phyloP scores from a whole-genome alignment of 2,329 filamentous ascomycete genomes.

The Calonectria multiphialidica region DNA sequence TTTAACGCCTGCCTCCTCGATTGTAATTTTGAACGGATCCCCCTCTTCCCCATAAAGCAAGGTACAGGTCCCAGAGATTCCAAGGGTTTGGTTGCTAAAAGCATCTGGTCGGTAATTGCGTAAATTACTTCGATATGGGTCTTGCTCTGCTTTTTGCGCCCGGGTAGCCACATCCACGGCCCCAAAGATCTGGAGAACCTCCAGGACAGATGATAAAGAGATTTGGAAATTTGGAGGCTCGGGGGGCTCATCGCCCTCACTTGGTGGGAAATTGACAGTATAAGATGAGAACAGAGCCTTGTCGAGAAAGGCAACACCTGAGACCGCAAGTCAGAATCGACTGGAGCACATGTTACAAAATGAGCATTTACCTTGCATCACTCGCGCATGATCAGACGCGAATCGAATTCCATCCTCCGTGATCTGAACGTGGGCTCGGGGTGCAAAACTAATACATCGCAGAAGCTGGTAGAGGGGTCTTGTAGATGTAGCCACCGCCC shows the following conservation, averaged over 20 bases:
- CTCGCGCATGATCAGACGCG: conserved; percentile 86
- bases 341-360: background rate
- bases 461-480: conserved; percentile 77
- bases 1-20: conserved; percentile 87
- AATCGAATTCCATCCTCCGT: conserved; percentile 89
- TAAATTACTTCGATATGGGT: conserved; percentile 71
- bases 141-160: conserved; percentile 68
- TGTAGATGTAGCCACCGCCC: conserved; percentile 82
- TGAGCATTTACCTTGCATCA: conserved; percentile 81
- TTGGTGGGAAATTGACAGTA: conserved; percentile 67
- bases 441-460: conserved; percentile 70
- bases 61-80: conserved; percentile 87
- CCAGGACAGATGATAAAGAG: conserved; percentile 86
- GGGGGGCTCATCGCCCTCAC: conserved; percentile 52
- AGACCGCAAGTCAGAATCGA: conserved; percentile 16
- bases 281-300: conserved; percentile 91
- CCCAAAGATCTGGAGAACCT: conserved; percentile 95
- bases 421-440: conserved; percentile 76
- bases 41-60: conserved; percentile 82
- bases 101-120: conserved; percentile 76
- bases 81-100: conserved; percentile 85
- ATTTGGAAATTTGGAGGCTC: conserved; percentile 83
- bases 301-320: conserved; percentile 80
- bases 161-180: conserved; percentile 77
- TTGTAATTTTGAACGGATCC: conserved; percentile 83